A percentile compares a stretch with the other conserved stretches of the same genome.
Evolutionary conservation across 2,329 filamentous ascomycete species (phyloP).

Genomic region (Anthostomella pinea): DNA sequence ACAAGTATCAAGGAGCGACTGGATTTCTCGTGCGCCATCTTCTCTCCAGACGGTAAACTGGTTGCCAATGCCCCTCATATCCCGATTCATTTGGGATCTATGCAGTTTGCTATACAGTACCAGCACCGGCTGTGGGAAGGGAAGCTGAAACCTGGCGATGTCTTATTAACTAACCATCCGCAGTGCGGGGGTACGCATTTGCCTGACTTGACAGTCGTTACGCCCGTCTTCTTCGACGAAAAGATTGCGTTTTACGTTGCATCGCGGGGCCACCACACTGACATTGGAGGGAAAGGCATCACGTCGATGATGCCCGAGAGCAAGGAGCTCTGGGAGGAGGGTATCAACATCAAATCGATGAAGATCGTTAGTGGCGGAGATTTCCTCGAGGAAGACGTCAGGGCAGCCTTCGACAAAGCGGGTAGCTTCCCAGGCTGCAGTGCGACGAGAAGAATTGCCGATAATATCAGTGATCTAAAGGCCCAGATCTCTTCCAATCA

Average conservation of each 20-base stretch:
- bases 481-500: constrained; percentile 39
- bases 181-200: constrained; percentile 19
- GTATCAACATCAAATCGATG: constrained; percentile 35
- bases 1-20: constrained; percentile 77
- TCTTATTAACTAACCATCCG: constrained; percentile 22
- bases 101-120: constrained; percentile 71
- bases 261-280: constrained; percentile 14
- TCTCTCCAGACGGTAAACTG: constrained; percentile 68
- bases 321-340: constrained; percentile 40
- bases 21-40: constrained; percentile 78
- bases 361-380: constrained; percentile 34
- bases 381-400: constrained; percentile 32
- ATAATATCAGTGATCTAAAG: constrained; percentile 43
- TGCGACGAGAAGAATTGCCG: constrained; percentile 32
- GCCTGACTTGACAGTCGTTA: constrained; percentile 12
- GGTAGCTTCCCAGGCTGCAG: constrained; percentile 33
- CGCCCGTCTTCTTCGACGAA: constrained; percentile 15
- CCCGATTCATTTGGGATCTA: constrained; percentile 73
- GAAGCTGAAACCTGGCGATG: constrained; percentile 45
- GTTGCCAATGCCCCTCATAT: constrained; percentile 75
- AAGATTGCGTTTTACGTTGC: constrained; percentile 17
- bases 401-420: constrained; percentile 27
- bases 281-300: constrained; percentile 23
- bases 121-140: constrained; percentile 68
- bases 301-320: constrained; percentile 40